Conservation (phyloP, 2,329 filamentous ascomycete species). For the Periconia digitata region DNA sequence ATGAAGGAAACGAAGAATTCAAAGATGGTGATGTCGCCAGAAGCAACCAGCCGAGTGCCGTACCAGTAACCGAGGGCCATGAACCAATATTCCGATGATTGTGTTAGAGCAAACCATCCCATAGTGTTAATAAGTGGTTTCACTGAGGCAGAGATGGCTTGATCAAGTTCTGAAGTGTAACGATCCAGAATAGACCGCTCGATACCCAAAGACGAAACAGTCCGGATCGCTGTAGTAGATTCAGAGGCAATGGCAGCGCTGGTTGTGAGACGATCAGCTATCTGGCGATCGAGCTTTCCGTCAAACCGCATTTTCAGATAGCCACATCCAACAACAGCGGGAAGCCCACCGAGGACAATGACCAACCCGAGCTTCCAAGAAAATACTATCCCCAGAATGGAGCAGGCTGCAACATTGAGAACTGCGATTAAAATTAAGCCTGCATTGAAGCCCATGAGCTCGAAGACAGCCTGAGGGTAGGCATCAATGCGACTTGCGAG, state of each 20-base stretch:
- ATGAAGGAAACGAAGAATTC: conserved; percentile 90
- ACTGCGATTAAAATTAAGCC: conserved; percentile 11
- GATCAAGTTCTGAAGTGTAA: conserved; percentile 70
- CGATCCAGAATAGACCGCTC: conserved; percentile 59
- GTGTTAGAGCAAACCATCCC: conserved; percentile 75
- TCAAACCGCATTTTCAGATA: conserved; percentile 83
- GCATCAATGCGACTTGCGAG: conserved; percentile 60
- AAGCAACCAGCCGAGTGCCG: conserved; percentile 23
- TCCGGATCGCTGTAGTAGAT: conserved; percentile 85
- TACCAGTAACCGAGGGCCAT: conserved; percentile 81
- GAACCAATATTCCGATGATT: conserved; percentile 78
- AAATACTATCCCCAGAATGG: conserved; percentile 13
- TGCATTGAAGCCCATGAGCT: conserved; percentile 18
- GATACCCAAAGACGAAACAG: conserved; percentile 82
- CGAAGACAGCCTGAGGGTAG: conserved; percentile 51
- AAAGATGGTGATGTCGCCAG: conserved; percentile 64
- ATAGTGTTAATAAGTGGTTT: conserved; percentile 14
- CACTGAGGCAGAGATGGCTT: conserved; percentile 23
- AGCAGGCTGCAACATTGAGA: conserved; percentile 11
- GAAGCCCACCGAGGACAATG: conserved; percentile 12
- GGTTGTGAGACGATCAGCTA: conserved; percentile 57
- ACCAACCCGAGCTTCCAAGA: conserved; percentile 18
- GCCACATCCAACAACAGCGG: conserved; percentile 8
- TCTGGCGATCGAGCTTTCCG: conserved; percentile 7
- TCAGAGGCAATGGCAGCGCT: conserved; percentile 54